Percentiles rank a stretch among this genome's conserved stretches.
Evolutionary conservation across 345 rosid species (phyloP).

Genomic region (Pseudoturritis turrita): DNA sequence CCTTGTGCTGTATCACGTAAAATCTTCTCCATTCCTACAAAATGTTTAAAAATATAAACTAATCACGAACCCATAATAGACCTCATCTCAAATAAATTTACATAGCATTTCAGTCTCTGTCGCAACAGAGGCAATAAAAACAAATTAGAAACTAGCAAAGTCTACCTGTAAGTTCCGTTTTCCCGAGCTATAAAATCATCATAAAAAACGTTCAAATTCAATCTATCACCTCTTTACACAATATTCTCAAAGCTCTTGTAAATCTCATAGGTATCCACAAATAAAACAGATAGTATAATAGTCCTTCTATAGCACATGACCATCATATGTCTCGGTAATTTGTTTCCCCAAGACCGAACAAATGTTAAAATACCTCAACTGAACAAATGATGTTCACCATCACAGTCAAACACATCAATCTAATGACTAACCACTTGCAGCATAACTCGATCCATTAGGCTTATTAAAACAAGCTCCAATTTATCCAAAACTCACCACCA

Average conservation of each 20-base stretch:
- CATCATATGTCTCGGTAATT: not conserved
- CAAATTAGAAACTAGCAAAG: not conserved
- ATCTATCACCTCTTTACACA: not conserved
- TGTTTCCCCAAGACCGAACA: not conserved
- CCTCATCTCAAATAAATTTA: not conserved
- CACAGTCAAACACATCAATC: not conserved
- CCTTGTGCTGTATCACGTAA: conserved; percentile 16
- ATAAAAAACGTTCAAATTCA: not conserved
- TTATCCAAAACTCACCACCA: not conserved
- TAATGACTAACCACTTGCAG: not conserved
- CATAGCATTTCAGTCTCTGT: not conserved
- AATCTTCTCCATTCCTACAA: conserved; percentile 24
- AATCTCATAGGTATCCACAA: not conserved
- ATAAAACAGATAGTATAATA: not conserved
- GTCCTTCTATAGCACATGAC: not conserved
- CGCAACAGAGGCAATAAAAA: not conserved
- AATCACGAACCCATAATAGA: not conserved
- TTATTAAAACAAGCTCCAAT: not conserved
- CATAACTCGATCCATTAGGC: not conserved
- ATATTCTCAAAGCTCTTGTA: not conserved
- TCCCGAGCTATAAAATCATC: not conserved
- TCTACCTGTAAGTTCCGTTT: not conserved
- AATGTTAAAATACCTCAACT: too few relatives aligned
- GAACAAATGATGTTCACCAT: not conserved
- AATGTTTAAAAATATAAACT: not conserved